Evolutionary conservation across 257 asterid species (phyloP).

Genomic region (Dorcoceras hygrometricum): DNA sequence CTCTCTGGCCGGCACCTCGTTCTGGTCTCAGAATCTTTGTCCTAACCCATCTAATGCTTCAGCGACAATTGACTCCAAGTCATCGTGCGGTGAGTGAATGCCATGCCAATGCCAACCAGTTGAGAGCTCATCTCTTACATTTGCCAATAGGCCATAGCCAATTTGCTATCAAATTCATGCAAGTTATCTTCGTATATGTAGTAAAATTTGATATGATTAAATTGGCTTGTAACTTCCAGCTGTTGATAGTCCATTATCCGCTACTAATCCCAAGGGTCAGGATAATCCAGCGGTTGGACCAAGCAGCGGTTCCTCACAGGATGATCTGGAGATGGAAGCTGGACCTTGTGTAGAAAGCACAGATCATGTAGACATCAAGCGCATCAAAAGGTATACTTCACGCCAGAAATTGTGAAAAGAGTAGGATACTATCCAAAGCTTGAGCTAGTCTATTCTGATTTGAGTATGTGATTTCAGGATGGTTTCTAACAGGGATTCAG

Average conservation of each 20-base stretch:
- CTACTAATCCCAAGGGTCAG: slow-evolving; percentile 38
- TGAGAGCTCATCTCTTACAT: not conserved
- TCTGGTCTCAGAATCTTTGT: slow-evolving; percentile 41
- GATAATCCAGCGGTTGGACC: slow-evolving; percentile 44
- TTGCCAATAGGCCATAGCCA: too few species aligned
- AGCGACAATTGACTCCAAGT: slow-evolving; percentile 55
- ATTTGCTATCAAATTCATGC: not conserved
- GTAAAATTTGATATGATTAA: slow-evolving; percentile 10
- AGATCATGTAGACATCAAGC: slow-evolving; percentile 47
- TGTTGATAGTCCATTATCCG: slow-evolving; percentile 65
- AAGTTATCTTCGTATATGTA: not conserved
- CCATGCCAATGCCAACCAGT: not conserved
- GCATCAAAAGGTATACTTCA: slow-evolving; percentile 48
- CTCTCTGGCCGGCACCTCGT: slow-evolving; percentile 28
- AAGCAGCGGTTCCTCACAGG: slow-evolving; percentile 71
- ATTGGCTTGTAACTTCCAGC: slow-evolving; percentile 31
- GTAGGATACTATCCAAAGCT: not conserved
- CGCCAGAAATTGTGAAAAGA: not conserved
- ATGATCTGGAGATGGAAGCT: slow-evolving; percentile 61
- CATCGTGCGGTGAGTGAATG: slow-evolving; percentile 63
- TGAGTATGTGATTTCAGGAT: slow-evolving; percentile 41
- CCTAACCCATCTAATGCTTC: slow-evolving; percentile 35
- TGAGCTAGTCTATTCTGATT: slow-evolving; percentile 10
- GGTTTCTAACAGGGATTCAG: slow-evolving; percentile 84
- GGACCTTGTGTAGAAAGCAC: slow-evolving; percentile 67